Base-by-base conservation (phyloP, 1,284 basidiomycete species). In the Phlebopus sp. region DNA sequence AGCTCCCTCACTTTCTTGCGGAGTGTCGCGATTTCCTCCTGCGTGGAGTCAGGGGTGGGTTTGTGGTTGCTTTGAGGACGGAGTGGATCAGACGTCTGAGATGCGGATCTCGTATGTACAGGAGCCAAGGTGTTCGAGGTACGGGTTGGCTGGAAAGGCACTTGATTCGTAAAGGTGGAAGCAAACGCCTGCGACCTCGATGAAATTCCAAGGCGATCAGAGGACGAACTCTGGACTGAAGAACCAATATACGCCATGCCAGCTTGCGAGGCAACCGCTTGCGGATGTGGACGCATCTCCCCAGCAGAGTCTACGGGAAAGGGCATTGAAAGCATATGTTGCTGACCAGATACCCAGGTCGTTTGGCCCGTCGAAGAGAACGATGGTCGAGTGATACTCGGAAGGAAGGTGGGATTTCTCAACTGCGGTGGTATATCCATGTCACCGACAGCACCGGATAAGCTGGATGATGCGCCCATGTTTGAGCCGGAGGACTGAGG, bases 381-480 rank as follows among this genome's bases (percentile, higher is more conserved):
- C 37, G 57, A 46, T 27, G 52, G 37, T 44, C 57, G 39, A 25
- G 31, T 51, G 47, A 36, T 45, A 34, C 66, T 60, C 1, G 72
- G 68, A 15, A 62, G 70, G 11, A 69, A 62, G n/a, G 55, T 49
- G 25, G 61, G 50, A 41, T 66, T 66, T 54, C 62, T 47, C 59
- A 59, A 58, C n/a, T 73, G 62, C 13, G 63, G 60, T 10, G 73
- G 68, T 44, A 77, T 64, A 53, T 69, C 70, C 5, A 74, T 59
- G 47, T 81, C 78, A 44, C 79, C 81, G 64, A 86, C 77, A 19
- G 83, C 82, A 49, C 81, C 81, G 15, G 75, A 78, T 47, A 87
- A 67, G 58, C 78, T 83, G 15, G 84, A 84, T 29, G 75, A 64
- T 6, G 53, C 69, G 21, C 57, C 59, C 55, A 72, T 63, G 51